A percentile compares a stretch with the other conserved stretches of the same genome.
Evolutionary conservation across 2,329 filamentous ascomycete species (phyloP).

Genomic region (Penicillium sp.): DNA sequence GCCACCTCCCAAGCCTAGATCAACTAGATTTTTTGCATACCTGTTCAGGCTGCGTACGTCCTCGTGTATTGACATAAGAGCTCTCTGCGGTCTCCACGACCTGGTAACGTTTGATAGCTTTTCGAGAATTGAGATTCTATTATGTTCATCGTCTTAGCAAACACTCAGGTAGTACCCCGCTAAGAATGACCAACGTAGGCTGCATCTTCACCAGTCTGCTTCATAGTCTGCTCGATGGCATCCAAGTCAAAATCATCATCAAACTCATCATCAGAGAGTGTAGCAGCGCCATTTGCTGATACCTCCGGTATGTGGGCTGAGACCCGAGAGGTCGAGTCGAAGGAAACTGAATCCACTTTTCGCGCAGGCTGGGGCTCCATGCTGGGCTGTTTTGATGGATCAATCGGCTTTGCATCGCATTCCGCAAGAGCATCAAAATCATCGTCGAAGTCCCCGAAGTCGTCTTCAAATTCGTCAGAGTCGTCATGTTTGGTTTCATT

Average conservation of each 20-base stretch:
- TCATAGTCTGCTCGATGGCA: constrained; percentile 63
- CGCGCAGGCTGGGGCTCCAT: constrained; percentile 23
- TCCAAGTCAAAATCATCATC: constrained; percentile 66
- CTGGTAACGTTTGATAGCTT: constrained; percentile 83
- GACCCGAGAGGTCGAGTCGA: not conserved
- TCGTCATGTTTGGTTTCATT: constrained; percentile 26
- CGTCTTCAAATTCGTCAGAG: constrained; percentile 68
- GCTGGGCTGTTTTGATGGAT: constrained; percentile 13
- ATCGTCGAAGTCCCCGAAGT: constrained; percentile 63
- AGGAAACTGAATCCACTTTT: constrained; percentile 6
- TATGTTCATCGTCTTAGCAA: constrained; percentile 64
- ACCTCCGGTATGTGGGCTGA: constrained; percentile 5
- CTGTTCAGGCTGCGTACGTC: constrained; percentile 68
- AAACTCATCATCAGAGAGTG: constrained; percentile 68
- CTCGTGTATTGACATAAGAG: constrained; percentile 66
- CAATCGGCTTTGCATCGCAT: constrained; percentile 49
- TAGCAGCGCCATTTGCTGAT: constrained; percentile 28
- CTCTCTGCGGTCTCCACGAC: constrained; percentile 73
- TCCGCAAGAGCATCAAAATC: constrained; percentile 60
- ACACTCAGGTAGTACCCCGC: constrained; percentile 33
- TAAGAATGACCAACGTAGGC: constrained; percentile 64
- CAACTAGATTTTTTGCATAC: constrained; percentile 49
- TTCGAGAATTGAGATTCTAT: constrained; percentile 64
- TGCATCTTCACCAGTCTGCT: constrained; percentile 65
- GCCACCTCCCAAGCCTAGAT: constrained; percentile 7